phyloP scores from a whole-genome alignment of 1,284 basidiomycete genomes.

The Uromyces viciae-fabae region DNA sequence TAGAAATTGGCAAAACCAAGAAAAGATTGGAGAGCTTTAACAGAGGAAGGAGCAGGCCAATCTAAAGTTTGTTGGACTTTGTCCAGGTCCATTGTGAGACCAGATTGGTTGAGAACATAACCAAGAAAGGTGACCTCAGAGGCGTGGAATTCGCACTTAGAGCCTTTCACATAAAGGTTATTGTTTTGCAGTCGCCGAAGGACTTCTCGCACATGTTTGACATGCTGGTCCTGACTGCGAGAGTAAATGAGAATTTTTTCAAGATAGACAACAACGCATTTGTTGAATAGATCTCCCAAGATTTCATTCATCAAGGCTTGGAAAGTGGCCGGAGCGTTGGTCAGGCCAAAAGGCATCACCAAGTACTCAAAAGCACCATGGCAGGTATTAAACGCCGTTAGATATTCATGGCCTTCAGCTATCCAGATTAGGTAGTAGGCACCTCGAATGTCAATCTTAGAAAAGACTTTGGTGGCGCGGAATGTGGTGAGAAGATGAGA shows the following conservation, averaged over 20 bases:
- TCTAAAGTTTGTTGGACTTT: not conserved
- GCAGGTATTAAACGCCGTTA: too few relatives aligned
- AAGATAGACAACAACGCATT: conserved; percentile 11
- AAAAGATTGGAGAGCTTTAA: not conserved
- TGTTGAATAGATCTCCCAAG: not conserved
- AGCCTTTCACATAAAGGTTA: not conserved
- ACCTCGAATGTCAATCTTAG: too few relatives aligned
- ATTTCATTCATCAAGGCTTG: too few relatives aligned
- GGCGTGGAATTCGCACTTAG: not conserved
- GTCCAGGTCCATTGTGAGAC: not conserved
- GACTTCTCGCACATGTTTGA: not conserved
- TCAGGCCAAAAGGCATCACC: too few relatives aligned
- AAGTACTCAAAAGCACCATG: too few relatives aligned
- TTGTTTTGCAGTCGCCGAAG: not conserved
- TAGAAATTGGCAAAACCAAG: conserved; percentile 36
- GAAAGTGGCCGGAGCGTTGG: too few relatives aligned
- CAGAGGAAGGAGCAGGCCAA: not conserved
- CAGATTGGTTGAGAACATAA: not conserved
- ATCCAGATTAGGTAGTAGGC: too few relatives aligned
- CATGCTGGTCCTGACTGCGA: not conserved
- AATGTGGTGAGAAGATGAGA: not conserved
- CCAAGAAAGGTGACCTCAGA: not conserved
- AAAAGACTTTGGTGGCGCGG: too few relatives aligned
- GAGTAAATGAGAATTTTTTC: conserved; percentile 27
- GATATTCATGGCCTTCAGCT: too few relatives aligned